Conservation (phyloP, 179 eudicot species). For the Silene vulgaris region DNA sequence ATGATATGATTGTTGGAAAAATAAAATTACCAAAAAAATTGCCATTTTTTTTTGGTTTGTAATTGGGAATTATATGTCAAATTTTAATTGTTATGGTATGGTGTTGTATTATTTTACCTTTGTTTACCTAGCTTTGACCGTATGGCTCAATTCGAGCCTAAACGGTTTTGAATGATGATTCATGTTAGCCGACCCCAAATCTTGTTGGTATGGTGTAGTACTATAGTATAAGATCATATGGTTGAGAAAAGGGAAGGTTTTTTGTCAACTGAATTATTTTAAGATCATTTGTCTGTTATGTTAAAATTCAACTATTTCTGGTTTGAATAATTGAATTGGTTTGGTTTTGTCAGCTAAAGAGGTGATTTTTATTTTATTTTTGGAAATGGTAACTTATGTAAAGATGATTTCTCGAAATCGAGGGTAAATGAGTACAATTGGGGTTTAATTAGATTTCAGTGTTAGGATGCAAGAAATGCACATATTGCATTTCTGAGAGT, state of each 20-base stretch:
- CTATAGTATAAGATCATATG: too few relatives aligned
- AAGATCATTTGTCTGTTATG: background rate
- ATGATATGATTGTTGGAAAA: conserved; percentile 1
- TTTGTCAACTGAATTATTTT: background rate
- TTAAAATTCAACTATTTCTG: background rate
- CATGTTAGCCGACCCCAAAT: too few relatives aligned
- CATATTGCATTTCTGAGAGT: background rate
- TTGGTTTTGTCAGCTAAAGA: background rate
- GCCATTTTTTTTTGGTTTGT: conserved; percentile 6
- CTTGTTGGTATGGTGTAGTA: too few relatives aligned
- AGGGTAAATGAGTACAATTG: background rate
- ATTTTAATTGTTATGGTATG: too few relatives aligned
- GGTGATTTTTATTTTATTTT: background rate
- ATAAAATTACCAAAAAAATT: background rate
- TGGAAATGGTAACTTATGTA: background rate
- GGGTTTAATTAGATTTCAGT: background rate
- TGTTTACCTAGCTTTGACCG: too few relatives aligned
- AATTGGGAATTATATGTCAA: conserved; percentile 16
- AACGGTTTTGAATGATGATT: too few relatives aligned
- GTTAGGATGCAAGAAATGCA: background rate
- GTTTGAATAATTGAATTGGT: background rate
- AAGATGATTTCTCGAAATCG: background rate
- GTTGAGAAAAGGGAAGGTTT: background rate
- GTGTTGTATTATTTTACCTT: too few relatives aligned
- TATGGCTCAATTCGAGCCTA: too few relatives aligned